Base-by-base conservation (phyloP, 306 rosid genomes). In the Quercus variabilis region DNA sequence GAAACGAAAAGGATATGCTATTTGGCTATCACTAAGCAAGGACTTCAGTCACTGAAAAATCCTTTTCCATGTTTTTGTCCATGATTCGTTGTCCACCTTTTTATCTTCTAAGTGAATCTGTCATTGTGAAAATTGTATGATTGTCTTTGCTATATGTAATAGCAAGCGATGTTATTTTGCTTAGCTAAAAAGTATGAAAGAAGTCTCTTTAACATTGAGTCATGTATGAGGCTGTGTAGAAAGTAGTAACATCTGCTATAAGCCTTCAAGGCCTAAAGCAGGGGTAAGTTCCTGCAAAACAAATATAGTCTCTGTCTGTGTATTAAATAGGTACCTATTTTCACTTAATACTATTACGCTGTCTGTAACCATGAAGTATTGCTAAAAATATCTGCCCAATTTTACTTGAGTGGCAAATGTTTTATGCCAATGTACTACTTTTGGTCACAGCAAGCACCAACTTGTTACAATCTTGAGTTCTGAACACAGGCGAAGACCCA, bases 131-230 rank as follows among this genome's bases (percentile, higher is more conserved):
- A 46, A 80, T 82, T 72, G 3, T 55, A 73, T 25, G 78, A 46
- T 72, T 18, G 33, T 75, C 81, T 83, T n/a, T 69, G 63, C 84
- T 46, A 6, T 14, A 59, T 83, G 55, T 74, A 81, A 77, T 79
- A 56, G 56, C 81, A 83, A 56, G 56, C 81, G 80, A 79, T 78
- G 73, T 23, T 46, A 20, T 85, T 43, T 69, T 78, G 76, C 56
- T 79, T 80, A 81, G 67, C 19, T 25, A 25, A 60, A 4, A 60
- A 23, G 14, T 10, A 13, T 5, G 14, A 21, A 60, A 25, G 33
- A 60, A 60, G 25, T 60, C 33, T 60, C 67, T 12, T 25, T 12
- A 49, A 49, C 54, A 25, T 60, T 5, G 67, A 60, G 30, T 23
- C 18, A 4, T 60, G 31, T 10, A 26, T 25, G 67, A 60, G 5